Conservation (phyloP, 768 basidiomycete genomes). For the Gymnopilus junonius region DNA sequence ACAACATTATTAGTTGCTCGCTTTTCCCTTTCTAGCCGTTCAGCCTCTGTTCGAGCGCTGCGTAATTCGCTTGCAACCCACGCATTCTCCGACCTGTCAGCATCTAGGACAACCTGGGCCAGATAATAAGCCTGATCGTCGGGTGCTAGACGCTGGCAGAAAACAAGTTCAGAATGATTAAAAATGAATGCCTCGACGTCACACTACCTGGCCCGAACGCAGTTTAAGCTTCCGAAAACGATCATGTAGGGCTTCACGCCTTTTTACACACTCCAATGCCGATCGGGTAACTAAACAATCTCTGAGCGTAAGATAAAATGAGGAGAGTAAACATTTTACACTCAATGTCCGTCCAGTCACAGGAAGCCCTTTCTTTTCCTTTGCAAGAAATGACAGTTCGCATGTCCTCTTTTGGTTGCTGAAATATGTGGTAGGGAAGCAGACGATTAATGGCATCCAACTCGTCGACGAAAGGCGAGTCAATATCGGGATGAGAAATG, state of each 20-base stretch:
- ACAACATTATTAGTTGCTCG: constrained; percentile 50
- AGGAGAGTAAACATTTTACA: constrained; percentile 41
- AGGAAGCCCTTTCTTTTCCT: constrained; percentile 65
- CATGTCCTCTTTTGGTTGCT: constrained; percentile 74
- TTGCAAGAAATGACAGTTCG: constrained; percentile 43
- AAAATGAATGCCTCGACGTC: background rate
- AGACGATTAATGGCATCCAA: constrained; percentile 71
- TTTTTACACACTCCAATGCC: constrained; percentile 67
- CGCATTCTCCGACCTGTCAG: constrained; percentile 66
- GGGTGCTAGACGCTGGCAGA: constrained; percentile 57
- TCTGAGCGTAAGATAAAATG: constrained; percentile 5
- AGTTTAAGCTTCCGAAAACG: constrained; percentile 61
- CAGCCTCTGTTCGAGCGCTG: constrained; percentile 63
- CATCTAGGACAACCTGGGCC: constrained; percentile 65
- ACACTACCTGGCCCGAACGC: constrained; percentile 57
- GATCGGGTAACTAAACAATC: constrained; percentile 63
- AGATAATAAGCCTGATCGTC: constrained; percentile 68
- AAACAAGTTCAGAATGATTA: background rate
- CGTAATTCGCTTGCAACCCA: constrained; percentile 63
- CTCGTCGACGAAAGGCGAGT: constrained; percentile 67
- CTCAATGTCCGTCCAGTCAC: constrained; percentile 52
- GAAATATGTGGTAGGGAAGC: constrained; percentile 81
- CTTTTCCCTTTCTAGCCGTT: constrained; percentile 72
- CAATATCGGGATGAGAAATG: constrained; percentile 66
- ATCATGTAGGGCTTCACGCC: constrained; percentile 56